These are phyloP conservation scores for Fraxinus pennsylvanica DNA, from an alignment of 257 asterid species.

Conservation along the genomic window DNA sequence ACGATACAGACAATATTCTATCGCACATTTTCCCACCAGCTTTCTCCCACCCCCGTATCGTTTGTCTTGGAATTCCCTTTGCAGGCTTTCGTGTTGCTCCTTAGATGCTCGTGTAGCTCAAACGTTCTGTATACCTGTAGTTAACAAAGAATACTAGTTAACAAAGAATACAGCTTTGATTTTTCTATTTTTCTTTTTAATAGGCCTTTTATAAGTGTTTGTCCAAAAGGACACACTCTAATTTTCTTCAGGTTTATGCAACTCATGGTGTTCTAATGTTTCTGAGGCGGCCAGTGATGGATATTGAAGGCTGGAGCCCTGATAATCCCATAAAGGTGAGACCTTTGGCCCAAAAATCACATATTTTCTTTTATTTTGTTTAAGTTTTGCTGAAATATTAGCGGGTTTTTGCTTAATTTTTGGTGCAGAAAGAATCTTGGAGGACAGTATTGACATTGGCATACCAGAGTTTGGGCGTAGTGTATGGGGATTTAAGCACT, in stretches of 20 bases:
- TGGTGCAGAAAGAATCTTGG: constrained; percentile 81
- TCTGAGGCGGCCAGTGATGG: constrained; percentile 61
- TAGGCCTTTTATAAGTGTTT: constrained; percentile 9
- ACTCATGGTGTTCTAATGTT: constrained; percentile 47
- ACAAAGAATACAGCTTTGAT: constrained; percentile 17
- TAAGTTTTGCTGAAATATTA: not conserved
- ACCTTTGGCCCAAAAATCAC: constrained; percentile 18
- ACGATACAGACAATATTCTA: constrained; percentile 30
- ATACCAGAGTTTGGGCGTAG: constrained; percentile 94
- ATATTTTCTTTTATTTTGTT: not conserved
- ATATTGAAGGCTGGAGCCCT: constrained; percentile 68
- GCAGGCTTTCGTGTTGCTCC: constrained; percentile 40
- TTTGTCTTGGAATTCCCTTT: constrained; percentile 24
- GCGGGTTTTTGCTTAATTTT: not conserved
- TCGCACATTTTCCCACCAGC: constrained; percentile 44
- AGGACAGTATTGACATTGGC: constrained; percentile 77
- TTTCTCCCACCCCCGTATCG: constrained; percentile 26
- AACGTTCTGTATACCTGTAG: constrained; percentile 9
- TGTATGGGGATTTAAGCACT: constrained; percentile 94
- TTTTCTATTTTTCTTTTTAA: constrained; percentile 1
- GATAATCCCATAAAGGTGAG: constrained; percentile 65
- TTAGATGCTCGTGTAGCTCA: constrained; percentile 16
- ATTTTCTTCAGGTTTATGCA: constrained; percentile 20
- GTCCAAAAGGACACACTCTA: constrained; percentile 25
- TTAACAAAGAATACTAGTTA: constrained; percentile 20